A percentile compares a stretch with the other conserved stretches of the same genome.
phyloP scores from a whole-genome alignment of 1,139 yeast genomes.

The Hansenula sp. region DNA sequence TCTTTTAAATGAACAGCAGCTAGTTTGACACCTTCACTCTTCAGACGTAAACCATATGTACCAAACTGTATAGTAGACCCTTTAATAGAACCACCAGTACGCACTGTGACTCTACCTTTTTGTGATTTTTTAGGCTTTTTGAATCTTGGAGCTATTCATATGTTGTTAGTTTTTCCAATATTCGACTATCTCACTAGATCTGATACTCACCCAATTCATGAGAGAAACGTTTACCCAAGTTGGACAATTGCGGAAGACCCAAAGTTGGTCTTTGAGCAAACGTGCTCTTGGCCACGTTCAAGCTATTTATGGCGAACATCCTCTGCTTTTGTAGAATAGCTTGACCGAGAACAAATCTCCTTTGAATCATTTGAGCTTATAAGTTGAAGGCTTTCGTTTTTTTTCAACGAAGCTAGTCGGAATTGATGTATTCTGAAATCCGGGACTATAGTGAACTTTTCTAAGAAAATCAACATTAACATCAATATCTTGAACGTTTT shows the following conservation, averaged over 20 bases:
- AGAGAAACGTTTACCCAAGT: slow-evolving; percentile 44
- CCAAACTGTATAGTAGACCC: slow-evolving; percentile 86
- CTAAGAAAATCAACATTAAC: not conserved
- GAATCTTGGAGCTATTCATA: slow-evolving; percentile 64
- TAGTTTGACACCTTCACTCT: slow-evolving; percentile 80
- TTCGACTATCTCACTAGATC: not conserved
- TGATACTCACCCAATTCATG: slow-evolving; percentile 55
- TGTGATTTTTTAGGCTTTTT: slow-evolving; percentile 74
- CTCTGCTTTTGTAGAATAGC: not conserved
- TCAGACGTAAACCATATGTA: slow-evolving; percentile 79
- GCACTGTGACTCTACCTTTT: slow-evolving; percentile 92
- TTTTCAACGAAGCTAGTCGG: too few relatives aligned
- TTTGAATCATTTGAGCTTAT: too few relatives aligned
- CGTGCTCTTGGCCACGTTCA: not conserved
- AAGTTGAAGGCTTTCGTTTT: too few relatives aligned
- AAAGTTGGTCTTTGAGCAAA: not conserved
- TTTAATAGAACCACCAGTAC: slow-evolving; percentile 90
- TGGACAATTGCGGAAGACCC: slow-evolving; percentile 7
- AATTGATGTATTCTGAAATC: too few relatives aligned
- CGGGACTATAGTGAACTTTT: too few relatives aligned
- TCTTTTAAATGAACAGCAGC: slow-evolving; percentile 89
- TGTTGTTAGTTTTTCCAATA: slow-evolving; percentile 1
- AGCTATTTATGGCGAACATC: not conserved
- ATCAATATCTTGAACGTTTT: too few relatives aligned
- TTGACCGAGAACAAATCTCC: too few relatives aligned